Conservation (phyloP, 2,329 filamentous ascomycete genomes). For the Lachnellula arida region DNA sequence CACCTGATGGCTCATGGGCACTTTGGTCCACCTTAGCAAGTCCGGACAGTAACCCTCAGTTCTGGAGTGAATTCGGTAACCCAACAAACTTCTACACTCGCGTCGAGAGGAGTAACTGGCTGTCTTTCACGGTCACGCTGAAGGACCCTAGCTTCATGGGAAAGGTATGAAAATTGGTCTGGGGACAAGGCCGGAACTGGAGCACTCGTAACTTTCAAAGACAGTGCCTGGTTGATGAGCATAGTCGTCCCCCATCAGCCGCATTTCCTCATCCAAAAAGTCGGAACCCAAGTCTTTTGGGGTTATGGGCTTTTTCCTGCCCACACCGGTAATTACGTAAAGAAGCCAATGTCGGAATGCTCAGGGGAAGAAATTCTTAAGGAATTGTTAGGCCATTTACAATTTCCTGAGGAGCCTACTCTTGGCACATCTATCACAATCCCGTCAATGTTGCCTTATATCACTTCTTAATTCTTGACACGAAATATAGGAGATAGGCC, state of each 20-base stretch:
- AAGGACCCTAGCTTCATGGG: conserved; percentile 31
- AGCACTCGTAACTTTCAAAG: conserved; percentile 35
- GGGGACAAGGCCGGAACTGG: conserved; percentile 32
- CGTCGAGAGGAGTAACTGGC: conserved; percentile 34
- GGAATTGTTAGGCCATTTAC: conserved; percentile 37
- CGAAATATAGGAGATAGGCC: conserved; percentile 36
- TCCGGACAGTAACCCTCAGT: conserved; percentile 20
- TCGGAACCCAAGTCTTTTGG: conserved; percentile 35
- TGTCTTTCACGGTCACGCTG: conserved; percentile 39
- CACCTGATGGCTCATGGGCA: conserved; percentile 37
- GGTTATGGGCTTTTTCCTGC: conserved; percentile 38
- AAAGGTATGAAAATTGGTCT: conserved; percentile 27
- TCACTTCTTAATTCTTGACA: conserved; percentile 35
- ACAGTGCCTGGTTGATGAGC: conserved; percentile 39
- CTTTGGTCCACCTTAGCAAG: conserved; percentile 38
- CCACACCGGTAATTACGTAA: conserved; percentile 33
- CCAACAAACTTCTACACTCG: conserved; percentile 39
- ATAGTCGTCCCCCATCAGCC: conserved; percentile 39
- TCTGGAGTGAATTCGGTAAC: conserved; percentile 33
- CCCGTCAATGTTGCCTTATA: conserved; percentile 39
- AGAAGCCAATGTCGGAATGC: conserved; percentile 39
- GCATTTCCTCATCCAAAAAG: conserved; percentile 36
- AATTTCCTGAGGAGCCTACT: conserved; percentile 32
- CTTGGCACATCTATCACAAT: conserved; percentile 31
- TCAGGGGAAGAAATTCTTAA: conserved; percentile 37